phyloP scores from a whole-genome alignment of 257 asterid species.

The Mentha longifolia region DNA sequence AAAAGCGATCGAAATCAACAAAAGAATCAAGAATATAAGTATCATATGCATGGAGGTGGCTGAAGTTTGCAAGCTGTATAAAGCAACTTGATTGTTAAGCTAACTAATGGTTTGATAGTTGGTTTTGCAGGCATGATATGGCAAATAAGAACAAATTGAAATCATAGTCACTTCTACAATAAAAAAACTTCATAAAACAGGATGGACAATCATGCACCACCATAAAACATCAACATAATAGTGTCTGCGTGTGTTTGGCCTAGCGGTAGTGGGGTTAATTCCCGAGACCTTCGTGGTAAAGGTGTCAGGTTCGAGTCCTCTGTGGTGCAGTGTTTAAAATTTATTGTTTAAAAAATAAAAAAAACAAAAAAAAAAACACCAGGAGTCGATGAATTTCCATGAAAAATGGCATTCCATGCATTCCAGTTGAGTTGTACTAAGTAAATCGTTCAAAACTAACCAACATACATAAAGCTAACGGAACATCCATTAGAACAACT shows the following conservation, averaged over 20 bases:
- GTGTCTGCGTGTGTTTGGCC: too few species aligned
- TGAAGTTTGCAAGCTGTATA: conserved; percentile 1
- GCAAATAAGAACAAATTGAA: background rate
- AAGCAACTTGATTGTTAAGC: background rate
- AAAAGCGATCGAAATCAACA: conserved; percentile 29
- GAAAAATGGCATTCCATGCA: background rate
- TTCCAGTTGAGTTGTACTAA: background rate
- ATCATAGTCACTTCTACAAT: background rate
- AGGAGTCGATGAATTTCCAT: background rate
- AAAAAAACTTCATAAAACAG: background rate
- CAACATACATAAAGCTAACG: background rate
- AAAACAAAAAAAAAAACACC: background rate
- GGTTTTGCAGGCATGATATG: background rate
- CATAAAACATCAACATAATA: conserved; percentile 7
- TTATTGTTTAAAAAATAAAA: too few species aligned
- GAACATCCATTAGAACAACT: background rate
- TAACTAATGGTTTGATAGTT: background rate
- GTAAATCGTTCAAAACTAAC: background rate
- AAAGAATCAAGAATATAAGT: conserved; percentile 10
- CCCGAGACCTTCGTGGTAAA: too few species aligned
- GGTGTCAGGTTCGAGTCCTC: too few species aligned
- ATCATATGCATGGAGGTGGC: background rate
- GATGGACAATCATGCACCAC: background rate
- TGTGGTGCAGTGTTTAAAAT: too few species aligned
- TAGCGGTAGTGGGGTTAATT: too few species aligned